Percentiles rank a stretch among this genome's conserved stretches.
phyloP scores from a whole-genome alignment of 768 basidiomycete species.

The Sarcodon aspratus region DNA sequence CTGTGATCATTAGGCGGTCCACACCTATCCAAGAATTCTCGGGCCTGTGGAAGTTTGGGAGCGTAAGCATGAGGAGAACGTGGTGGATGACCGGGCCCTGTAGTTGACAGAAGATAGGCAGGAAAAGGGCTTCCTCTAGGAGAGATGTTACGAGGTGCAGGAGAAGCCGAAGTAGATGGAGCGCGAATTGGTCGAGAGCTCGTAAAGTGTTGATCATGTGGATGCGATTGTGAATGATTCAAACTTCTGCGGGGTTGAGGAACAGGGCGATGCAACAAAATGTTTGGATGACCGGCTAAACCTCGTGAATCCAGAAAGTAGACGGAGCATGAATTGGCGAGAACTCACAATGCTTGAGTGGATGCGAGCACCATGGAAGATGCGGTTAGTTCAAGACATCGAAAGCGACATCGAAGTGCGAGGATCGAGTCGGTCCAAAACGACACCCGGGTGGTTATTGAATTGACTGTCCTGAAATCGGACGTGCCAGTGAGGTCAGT shows the following conservation, averaged over 20 bases:
- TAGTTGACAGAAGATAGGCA: conserved; percentile 31
- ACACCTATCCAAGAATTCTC: conserved; percentile 14
- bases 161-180: conserved; percentile 50
- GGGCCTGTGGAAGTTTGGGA: conserved; percentile 35
- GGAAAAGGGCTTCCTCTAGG: conserved; percentile 28
- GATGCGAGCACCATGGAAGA: too few relatives aligned
- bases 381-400: too few relatives aligned
- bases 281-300: conserved; percentile 4
- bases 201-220: conserved; percentile 37
- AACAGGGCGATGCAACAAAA: conserved; percentile 59
- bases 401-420: too few relatives aligned
- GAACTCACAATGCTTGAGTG: too few relatives aligned
- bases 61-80: conserved; percentile 51
- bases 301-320: too few relatives aligned
- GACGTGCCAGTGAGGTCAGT: too few relatives aligned
- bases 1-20: conserved; percentile 36
- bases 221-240: conserved; percentile 32
- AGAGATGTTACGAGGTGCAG: conserved; percentile 22
- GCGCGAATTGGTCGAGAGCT: conserved; percentile 41
- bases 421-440: too few relatives aligned
- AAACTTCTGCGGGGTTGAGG: conserved; percentile 42
- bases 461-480: too few relatives aligned
- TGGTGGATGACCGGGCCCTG: conserved; percentile 44
- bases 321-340: too few relatives aligned
- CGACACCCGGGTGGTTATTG: too few relatives aligned